phyloP scores from a whole-genome alignment of 1,284 basidiomycete genomes.

The Pisolithus thermaeus region DNA sequence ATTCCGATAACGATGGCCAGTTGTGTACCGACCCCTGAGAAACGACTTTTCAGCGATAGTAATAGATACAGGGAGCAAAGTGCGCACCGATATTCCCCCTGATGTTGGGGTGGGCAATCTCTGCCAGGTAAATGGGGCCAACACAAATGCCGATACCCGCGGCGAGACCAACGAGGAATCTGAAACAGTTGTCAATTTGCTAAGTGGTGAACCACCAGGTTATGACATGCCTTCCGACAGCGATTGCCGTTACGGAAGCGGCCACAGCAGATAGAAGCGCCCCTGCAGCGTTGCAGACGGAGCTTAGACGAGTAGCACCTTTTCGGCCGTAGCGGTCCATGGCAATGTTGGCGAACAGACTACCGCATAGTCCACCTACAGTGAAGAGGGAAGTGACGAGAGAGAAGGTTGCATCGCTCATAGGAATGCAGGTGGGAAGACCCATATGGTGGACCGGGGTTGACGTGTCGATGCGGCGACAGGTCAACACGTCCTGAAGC shows the following conservation, averaged over 20 bases:
- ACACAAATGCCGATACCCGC: constrained; percentile 83
- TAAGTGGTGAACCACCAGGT: neutral
- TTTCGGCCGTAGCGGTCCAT: constrained; percentile 69
- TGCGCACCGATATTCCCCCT: constrained; percentile 63
- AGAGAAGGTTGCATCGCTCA: constrained; percentile 73
- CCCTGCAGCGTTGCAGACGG: constrained; percentile 54
- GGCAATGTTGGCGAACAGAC: constrained; percentile 60
- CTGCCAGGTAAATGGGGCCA: constrained; percentile 80
- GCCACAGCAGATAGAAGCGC: constrained; percentile 62
- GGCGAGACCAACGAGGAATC: constrained; percentile 73
- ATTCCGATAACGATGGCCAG: constrained; percentile 82
- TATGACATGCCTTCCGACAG: constrained; percentile 57
- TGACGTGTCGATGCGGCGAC: constrained; percentile 29
- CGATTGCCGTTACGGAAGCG: constrained; percentile 50
- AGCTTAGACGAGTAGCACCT: constrained; percentile 56
- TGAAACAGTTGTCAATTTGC: constrained; percentile 23
- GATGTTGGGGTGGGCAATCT: constrained; percentile 71
- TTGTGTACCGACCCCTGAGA: constrained; percentile 79
- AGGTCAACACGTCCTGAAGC: constrained; percentile 75
- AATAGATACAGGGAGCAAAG: neutral
- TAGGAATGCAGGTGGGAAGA: constrained; percentile 68
- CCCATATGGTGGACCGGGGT: constrained; percentile 20
- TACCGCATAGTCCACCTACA: constrained; percentile 81
- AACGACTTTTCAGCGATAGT: constrained; percentile 8
- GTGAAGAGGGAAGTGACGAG: constrained; percentile 82